Percentiles rank a stretch among this genome's conserved stretches.
These are phyloP conservation scores for Clonostachys chloroleuca DNA, from an alignment of 2,329 filamentous ascomycete species.

Conservation along the genomic window DNA sequence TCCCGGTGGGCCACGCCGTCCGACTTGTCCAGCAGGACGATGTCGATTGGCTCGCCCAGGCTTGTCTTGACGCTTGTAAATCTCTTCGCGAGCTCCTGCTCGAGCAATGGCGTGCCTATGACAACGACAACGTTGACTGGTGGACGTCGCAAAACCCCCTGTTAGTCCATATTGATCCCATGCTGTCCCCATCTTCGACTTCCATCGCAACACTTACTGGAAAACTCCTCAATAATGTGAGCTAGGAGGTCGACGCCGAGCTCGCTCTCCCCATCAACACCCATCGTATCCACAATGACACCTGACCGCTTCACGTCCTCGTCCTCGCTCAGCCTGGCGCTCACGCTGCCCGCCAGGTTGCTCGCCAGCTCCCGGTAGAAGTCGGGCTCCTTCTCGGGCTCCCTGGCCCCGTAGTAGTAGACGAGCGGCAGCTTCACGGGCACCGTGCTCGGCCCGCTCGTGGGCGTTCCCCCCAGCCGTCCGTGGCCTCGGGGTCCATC, in stretches of 20 bases:
- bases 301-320: slow-evolving; percentile 66
- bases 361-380: slow-evolving; percentile 73
- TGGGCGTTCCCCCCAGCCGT: slow-evolving; percentile 86
- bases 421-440: slow-evolving; percentile 90
- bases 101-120: slow-evolving; percentile 72
- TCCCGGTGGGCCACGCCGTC: slow-evolving; percentile 80
- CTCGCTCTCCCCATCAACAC: slow-evolving; percentile 60
- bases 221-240: slow-evolving; percentile 63
- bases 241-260: slow-evolving; percentile 71
- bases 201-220: slow-evolving; percentile 22
- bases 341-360: slow-evolving; percentile 73
- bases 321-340: slow-evolving; percentile 74
- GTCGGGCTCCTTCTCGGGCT: slow-evolving; percentile 65
- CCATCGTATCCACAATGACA: slow-evolving; percentile 81
- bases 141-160: slow-evolving; percentile 24
- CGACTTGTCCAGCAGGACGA: slow-evolving; percentile 79
- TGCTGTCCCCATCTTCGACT: too few species aligned
- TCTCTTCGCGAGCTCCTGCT: slow-evolving; percentile 67
- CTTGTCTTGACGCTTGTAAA: slow-evolving; percentile 55
- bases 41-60: slow-evolving; percentile 63
- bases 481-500: slow-evolving; percentile 74
- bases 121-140: slow-evolving; percentile 78
- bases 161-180: neutral
- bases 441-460: slow-evolving; percentile 81
- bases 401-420: slow-evolving; percentile 78